A percentile compares a stretch with the other conserved stretches of the same genome.
These are phyloP conservation scores for Fusarium camptoceras DNA, from an alignment of 2,329 filamentous ascomycete genomes.

Conservation along the genomic window DNA sequence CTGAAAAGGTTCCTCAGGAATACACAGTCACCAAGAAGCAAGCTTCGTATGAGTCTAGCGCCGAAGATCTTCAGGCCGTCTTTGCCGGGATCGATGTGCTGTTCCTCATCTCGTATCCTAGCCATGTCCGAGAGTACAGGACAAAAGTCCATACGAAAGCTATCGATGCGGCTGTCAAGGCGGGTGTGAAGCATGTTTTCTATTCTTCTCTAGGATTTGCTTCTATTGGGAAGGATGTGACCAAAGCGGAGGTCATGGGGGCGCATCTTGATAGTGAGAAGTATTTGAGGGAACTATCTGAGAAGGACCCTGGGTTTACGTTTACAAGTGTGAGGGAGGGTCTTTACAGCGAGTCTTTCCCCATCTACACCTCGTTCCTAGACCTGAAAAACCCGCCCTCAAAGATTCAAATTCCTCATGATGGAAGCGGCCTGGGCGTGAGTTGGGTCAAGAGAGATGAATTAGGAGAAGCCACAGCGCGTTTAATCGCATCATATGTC, in stretches of 20 bases:
- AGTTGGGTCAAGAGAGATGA: constrained; percentile 40
- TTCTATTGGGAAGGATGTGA: background rate
- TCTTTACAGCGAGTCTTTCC: constrained; percentile 34
- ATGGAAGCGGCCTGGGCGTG: constrained; percentile 22
- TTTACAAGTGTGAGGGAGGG: constrained; percentile 38
- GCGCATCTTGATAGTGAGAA: constrained; percentile 35
- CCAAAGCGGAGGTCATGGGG: constrained; percentile 29
- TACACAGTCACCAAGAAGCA: background rate
- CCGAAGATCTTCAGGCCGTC: background rate
- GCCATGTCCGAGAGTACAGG: constrained; percentile 34
- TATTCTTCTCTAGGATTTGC: constrained; percentile 35
- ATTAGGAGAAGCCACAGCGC: constrained; percentile 32
- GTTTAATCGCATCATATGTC: constrained; percentile 15
- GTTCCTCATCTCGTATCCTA: constrained; percentile 37
- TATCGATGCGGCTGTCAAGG: constrained; percentile 22
- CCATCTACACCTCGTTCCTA: constrained; percentile 35
- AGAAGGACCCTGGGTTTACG: background rate
- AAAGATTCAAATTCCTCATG: constrained; percentile 18
- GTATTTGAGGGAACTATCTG: constrained; percentile 1
- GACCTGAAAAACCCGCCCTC: constrained; percentile 1
- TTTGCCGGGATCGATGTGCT: constrained; percentile 14
- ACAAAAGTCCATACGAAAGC: constrained; percentile 12
- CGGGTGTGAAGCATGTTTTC: constrained; percentile 28
- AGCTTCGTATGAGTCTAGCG: constrained; percentile 30
- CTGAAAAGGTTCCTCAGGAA: constrained; percentile 8